Evolutionary conservation across 805 yeast genomes (phyloP).

Genomic region (Kodamaea kaohsiungensis): DNA sequence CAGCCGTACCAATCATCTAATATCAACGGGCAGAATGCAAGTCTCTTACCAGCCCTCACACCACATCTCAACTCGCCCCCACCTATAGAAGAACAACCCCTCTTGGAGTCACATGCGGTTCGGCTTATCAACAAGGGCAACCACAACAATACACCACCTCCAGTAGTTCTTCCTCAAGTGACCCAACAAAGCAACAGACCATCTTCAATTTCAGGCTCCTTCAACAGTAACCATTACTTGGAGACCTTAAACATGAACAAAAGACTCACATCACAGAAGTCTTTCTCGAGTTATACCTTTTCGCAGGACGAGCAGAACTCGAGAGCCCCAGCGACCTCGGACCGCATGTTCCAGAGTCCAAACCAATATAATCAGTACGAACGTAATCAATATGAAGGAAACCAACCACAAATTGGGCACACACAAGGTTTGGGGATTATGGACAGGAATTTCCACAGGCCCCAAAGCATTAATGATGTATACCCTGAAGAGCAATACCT

Average conservation of each 20-base stretch:
- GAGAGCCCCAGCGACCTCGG: background rate
- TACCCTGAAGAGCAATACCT: constrained; percentile 30
- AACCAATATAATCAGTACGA: background rate
- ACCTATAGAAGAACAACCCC: constrained; percentile 2
- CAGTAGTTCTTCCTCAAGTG: background rate
- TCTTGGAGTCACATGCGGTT: background rate
- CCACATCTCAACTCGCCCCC: background rate
- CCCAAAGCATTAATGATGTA: constrained; percentile 22
- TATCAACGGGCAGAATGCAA: background rate
- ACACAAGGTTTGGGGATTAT: constrained; percentile 16
- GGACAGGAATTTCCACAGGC: constrained; percentile 10
- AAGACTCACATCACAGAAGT: constrained; percentile 12
- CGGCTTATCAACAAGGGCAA: constrained; percentile 7
- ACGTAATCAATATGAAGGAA: background rate
- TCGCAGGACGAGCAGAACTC: constrained; percentile 12
- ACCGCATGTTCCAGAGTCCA: constrained; percentile 3
- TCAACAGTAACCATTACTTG: constrained; percentile 24
- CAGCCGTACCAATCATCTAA: constrained; percentile 1
- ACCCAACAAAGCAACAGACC: background rate
- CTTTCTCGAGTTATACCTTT: constrained; percentile 16
- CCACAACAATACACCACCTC: constrained; percentile 20
- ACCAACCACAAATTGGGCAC: background rate
- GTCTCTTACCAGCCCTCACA: background rate
- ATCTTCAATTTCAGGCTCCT: constrained; percentile 21
- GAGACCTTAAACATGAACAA: constrained; percentile 18